Percentiles rank a stretch among this genome's conserved stretches.
Conservation (phyloP, 306 rosid genomes). For the Betula pendula region DNA sequence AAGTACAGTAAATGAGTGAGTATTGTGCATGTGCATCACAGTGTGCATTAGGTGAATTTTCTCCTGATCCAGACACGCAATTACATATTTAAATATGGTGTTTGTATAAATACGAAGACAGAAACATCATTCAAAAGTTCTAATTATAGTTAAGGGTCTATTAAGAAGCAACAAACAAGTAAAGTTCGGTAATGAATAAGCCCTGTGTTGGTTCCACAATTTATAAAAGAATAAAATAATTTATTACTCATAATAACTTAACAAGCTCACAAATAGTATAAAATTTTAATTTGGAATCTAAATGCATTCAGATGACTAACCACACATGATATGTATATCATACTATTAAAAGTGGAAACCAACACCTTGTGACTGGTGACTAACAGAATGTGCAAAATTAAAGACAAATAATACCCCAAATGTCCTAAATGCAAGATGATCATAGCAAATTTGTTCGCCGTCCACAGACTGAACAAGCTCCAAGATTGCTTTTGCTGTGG, state of each 20-base stretch:
- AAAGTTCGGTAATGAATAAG: too few relatives aligned
- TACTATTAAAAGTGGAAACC: too few relatives aligned
- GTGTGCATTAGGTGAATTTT: neutral
- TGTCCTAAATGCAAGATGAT: slow-evolving; percentile 94
- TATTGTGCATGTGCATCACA: neutral
- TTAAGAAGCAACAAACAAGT: too few relatives aligned
- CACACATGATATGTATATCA: too few relatives aligned
- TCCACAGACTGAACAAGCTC: slow-evolving; percentile 73
- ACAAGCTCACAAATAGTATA: too few relatives aligned
- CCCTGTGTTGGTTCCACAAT: too few relatives aligned
- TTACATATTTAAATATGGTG: neutral
- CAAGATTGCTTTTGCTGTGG: slow-evolving; percentile 81
- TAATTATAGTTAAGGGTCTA: neutral
- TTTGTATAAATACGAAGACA: neutral
- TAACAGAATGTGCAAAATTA: neutral
- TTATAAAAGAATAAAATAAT: too few relatives aligned
- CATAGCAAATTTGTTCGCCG: slow-evolving; percentile 58
- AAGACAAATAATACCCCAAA: slow-evolving; percentile 64
- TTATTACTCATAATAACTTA: too few relatives aligned
- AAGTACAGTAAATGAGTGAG: neutral
- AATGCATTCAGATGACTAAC: too few relatives aligned
- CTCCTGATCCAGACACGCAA: neutral
- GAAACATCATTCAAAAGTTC: neutral
- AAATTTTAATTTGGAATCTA: too few relatives aligned
- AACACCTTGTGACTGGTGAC: neutral